A percentile compares a stretch with the other conserved stretches of the same genome.
phyloP scores from a whole-genome alignment of 2,329 filamentous ascomycete genomes.

The Alternaria burnsii region DNA sequence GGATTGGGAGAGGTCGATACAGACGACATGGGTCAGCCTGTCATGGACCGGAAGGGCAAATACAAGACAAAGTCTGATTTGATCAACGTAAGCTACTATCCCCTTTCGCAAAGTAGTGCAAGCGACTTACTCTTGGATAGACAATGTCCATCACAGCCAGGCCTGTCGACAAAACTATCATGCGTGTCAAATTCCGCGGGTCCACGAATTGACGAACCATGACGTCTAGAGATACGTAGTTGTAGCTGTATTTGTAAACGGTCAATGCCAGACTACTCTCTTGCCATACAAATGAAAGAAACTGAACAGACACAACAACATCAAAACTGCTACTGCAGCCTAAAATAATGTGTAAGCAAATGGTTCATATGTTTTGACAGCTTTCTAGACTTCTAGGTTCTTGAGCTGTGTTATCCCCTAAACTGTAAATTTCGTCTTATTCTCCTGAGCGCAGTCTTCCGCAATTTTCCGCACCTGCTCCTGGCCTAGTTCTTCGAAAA shows the following conservation, averaged over 20 bases:
- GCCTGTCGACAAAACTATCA: slow-evolving; percentile 42
- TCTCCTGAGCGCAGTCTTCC: slow-evolving; percentile 27
- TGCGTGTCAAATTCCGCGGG: slow-evolving; percentile 32
- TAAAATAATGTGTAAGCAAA: background rate
- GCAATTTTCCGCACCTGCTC: slow-evolving; percentile 31
- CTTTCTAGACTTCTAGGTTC: background rate
- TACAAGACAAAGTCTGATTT: slow-evolving; percentile 43
- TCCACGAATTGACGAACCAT: background rate
- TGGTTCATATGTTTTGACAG: background rate
- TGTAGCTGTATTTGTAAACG: background rate
- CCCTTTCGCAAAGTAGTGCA: background rate
- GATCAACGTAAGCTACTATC: slow-evolving; percentile 41
- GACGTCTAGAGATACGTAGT: background rate
- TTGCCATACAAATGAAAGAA: background rate
- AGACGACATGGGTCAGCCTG: slow-evolving; percentile 34
- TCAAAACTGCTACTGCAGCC: background rate
- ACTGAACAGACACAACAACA: background rate
- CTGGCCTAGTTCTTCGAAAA: slow-evolving; percentile 36
- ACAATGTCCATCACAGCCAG: slow-evolving; percentile 43
- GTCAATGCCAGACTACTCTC: background rate
- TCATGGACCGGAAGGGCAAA: slow-evolving; percentile 39
- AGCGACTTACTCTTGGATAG: slow-evolving; percentile 27
- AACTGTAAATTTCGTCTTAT: slow-evolving; percentile 29
- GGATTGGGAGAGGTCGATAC: slow-evolving; percentile 40
- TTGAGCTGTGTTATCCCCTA: background rate